Base-by-base conservation (phyloP, 2,329 filamentous ascomycete species). In the Plenodomus tracheiphilus region DNA sequence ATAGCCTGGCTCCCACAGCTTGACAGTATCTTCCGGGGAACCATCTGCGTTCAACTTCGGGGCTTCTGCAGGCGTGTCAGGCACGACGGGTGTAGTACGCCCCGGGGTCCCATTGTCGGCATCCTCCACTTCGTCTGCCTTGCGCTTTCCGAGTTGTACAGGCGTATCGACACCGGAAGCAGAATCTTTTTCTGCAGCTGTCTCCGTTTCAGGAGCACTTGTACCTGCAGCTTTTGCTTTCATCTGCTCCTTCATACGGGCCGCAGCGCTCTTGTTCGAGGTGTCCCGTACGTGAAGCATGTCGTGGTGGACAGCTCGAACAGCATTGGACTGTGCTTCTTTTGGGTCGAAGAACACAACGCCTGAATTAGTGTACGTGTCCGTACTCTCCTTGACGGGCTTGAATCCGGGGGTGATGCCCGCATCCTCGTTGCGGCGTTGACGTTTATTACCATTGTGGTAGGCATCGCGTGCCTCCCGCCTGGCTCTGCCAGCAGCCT, bases 1-100 rank as follows among this genome's bases (percentile, higher is more conserved):
- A 70, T 99, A 99, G 7, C 94, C 94, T 43, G 92, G 86, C 68
- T 99, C 94, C 94, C 94, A 99, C 11, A 99, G 79, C 50, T 87
- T 85, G 43, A 99, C 89, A 16, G 86, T 90, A 67, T 99, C 94
- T 51, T 85, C 79, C 2, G 88, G 84, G 16, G 82, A 81, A 35
- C 85, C 86, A 46, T 87, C 85, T 3, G 64, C 61, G 16, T 66
- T 65, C 13, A 15, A 8, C 21, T 58, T 57, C 16, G 59, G 74
- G 17, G 53, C 49, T 21, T 65, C 75, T 19, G 48, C 71, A 13
- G 78, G 77, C 40, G 74, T 74, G 28, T 79, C 64, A 5, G 68
- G 71, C 22, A 71, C 70, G 17, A 78, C 72, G 7, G 84, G 81
- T 13, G 85, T 83, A 51, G 77, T 83, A 46, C 80, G 79, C 30